Evolutionary conservation across 2,329 filamentous ascomycete genomes (phyloP).

Genomic region (Fusarium xyrophilum): DNA sequence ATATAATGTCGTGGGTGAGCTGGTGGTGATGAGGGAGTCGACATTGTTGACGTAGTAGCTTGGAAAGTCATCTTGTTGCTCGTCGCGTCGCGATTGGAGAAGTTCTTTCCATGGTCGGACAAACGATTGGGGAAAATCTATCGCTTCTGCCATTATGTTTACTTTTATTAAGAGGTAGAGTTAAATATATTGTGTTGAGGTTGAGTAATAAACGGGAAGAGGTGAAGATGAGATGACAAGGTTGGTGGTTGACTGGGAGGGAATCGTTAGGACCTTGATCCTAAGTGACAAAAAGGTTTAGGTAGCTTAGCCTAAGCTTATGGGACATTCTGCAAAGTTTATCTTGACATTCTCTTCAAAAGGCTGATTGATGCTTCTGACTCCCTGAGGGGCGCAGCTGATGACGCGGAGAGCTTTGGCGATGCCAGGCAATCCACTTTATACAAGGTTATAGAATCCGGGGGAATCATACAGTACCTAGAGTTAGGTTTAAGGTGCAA

Average conservation of each 20-base stretch:
- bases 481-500: background rate
- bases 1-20: conserved; percentile 56
- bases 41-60: conserved; percentile 55
- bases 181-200: background rate
- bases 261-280: accelerated
- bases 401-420: conserved; percentile 22
- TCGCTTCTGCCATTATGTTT: conserved; percentile 7
- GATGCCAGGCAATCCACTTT: conserved; percentile 22
- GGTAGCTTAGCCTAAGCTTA: accelerated
- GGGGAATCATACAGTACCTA: background rate
- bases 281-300: background rate
- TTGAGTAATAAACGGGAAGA: background rate
- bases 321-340: accelerated
- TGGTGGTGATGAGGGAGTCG: conserved; percentile 57
- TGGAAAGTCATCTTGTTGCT: conserved; percentile 55
- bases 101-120: conserved; percentile 49
- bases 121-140: conserved; percentile 48
- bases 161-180: background rate
- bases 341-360: background rate
- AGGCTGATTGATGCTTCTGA: background rate
- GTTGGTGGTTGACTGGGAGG: background rate
- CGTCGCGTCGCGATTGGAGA: conserved; percentile 43
- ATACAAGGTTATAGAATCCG: background rate
- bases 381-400: conserved; percentile 6
- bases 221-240: background rate